Evolutionary conservation across 441 rosid genomes (phyloP).

Genomic region (Sinapis alba): DNA sequence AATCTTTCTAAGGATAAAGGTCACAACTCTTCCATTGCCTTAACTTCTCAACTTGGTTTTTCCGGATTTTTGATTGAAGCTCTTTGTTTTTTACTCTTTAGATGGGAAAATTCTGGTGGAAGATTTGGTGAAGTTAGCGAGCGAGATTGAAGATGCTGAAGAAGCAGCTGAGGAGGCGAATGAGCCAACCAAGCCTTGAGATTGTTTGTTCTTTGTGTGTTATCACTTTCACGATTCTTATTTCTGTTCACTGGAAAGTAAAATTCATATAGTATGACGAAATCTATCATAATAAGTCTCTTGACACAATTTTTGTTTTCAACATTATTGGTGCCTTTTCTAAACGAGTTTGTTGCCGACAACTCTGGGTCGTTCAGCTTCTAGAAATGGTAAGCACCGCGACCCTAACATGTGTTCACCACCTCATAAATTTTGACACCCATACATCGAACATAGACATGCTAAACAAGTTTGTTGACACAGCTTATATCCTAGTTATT

Average conservation of each 20-base stretch:
- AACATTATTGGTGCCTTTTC: background rate
- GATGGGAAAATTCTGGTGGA: slow-evolving; percentile 68
- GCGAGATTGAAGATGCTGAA: slow-evolving; percentile 54
- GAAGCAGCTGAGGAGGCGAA: slow-evolving; percentile 33
- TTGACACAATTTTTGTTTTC: background rate
- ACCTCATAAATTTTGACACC: too few relatives aligned
- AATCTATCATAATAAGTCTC: background rate
- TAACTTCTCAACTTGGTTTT: background rate
- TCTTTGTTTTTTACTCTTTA: slow-evolving; percentile 18
- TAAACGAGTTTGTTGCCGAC: too few relatives aligned
- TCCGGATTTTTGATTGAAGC: background rate
- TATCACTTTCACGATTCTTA: background rate
- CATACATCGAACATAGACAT: too few relatives aligned
- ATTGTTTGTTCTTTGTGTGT: slow-evolving; percentile 6
- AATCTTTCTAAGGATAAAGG: slow-evolving; percentile 88
- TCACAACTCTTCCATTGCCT: slow-evolving; percentile 34
- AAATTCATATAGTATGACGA: background rate
- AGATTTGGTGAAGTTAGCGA: slow-evolving; percentile 61
- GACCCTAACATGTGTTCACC: too few relatives aligned
- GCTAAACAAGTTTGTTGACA: too few relatives aligned
- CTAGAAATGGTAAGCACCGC: too few relatives aligned
- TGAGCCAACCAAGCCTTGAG: slow-evolving; percentile 36
- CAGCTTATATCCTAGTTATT: too few relatives aligned
- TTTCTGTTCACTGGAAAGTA: background rate
- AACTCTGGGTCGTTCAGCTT: too few relatives aligned